Percentiles rank a stretch among this genome's conserved stretches.
Evolutionary conservation across 768 basidiomycete species (phyloP).

Genomic region (Tulasnella sp.): DNA sequence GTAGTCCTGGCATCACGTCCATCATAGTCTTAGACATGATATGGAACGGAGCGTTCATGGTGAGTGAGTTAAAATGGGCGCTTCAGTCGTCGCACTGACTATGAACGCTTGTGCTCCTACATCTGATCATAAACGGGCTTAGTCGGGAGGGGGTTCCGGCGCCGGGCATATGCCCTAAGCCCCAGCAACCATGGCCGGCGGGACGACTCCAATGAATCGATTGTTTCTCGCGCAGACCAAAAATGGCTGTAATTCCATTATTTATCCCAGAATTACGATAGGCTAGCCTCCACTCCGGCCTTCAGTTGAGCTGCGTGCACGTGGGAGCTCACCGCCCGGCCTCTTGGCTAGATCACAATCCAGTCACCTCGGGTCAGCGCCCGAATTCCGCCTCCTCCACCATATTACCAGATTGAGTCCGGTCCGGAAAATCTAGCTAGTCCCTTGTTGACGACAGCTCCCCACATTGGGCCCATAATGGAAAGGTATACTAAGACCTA

Average conservation of each 20-base stretch:
- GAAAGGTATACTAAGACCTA: background rate
- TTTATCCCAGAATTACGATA: background rate
- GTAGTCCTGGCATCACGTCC: too few species aligned
- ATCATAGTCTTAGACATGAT: too few species aligned
- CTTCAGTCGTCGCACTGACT: too few species aligned
- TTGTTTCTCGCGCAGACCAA: background rate
- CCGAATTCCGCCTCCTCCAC: slow-evolving; percentile 6
- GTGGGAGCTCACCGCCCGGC: background rate
- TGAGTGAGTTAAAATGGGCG: too few species aligned
- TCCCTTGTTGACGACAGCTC: background rate
- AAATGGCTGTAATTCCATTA: background rate
- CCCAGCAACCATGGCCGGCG: background rate
- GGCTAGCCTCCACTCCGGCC: background rate
- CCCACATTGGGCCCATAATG: background rate
- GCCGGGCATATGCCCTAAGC: background rate
- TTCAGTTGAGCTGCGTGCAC: background rate
- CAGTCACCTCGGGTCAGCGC: background rate
- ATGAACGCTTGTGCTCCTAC: too few species aligned
- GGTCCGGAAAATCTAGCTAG: slow-evolving; percentile 12
- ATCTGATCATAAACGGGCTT: too few species aligned
- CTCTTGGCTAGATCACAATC: background rate
- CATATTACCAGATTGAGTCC: background rate
- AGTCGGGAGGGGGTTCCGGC: too few species aligned
- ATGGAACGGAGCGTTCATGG: too few species aligned
- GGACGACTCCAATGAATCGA: background rate